Conservation (phyloP, 225 moss, liverwort and hornwort species). For the Physcomitrellopsis africana region DNA sequence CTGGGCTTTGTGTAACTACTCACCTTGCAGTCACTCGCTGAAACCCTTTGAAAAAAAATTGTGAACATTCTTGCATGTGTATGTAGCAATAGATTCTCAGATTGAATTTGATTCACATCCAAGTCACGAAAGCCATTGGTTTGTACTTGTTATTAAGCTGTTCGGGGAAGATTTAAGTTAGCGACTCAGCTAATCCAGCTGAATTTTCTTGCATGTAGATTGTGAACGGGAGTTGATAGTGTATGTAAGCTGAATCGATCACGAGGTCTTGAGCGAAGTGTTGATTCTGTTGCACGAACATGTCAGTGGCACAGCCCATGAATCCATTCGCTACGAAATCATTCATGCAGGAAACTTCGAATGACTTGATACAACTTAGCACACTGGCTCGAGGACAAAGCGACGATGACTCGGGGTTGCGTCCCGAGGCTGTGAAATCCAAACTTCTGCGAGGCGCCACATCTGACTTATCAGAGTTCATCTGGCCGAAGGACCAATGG, state of each 20-base stretch:
- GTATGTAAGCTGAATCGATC: too few species aligned
- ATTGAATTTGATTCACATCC: not conserved
- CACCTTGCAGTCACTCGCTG: constrained; percentile 18
- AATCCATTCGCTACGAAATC: too few species aligned
- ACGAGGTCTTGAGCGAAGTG: too few species aligned
- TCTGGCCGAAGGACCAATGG: constrained; percentile 60
- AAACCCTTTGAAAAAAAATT: constrained; percentile 6
- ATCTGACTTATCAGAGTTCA: constrained; percentile 46
- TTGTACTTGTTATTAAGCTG: not conserved
- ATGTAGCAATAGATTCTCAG: not conserved
- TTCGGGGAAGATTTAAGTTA: not conserved
- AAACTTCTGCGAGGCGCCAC: constrained; percentile 51
- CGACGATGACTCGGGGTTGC: constrained; percentile 38
- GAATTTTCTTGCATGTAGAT: too few species aligned
- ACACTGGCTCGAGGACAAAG: constrained; percentile 42
- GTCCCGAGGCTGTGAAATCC: constrained; percentile 51
- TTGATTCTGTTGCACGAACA: too few species aligned
- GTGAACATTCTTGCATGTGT: not conserved
- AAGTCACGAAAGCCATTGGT: not conserved
- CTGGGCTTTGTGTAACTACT: not conserved
- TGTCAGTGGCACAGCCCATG: too few species aligned
- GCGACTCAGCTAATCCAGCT: too few species aligned
- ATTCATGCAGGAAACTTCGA: constrained; percentile 20
- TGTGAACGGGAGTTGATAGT: too few species aligned
- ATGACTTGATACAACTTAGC: not conserved